Percentiles rank a stretch among this genome's conserved stretches.
Evolutionary conservation across 192 early-diverging fungal genomes (phyloP).

Genomic region (Radiomyces spectabilis): DNA sequence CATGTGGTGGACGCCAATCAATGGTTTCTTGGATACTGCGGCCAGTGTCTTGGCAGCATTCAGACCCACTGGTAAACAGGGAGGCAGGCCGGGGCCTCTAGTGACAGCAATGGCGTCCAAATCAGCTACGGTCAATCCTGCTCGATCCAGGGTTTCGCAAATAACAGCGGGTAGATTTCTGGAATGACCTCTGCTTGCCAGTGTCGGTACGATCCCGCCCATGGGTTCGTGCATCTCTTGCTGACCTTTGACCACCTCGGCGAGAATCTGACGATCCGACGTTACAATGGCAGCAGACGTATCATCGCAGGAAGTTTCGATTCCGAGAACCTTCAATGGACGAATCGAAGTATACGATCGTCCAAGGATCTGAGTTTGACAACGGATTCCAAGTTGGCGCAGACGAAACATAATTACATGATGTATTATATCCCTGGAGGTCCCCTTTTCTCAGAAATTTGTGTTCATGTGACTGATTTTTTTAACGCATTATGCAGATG

Average conservation of each 20-base stretch:
- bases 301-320: conserved; percentile 79
- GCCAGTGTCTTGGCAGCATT: conserved; percentile 69
- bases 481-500: too few species aligned
- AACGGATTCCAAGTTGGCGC: too few species aligned
- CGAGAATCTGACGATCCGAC: conserved; percentile 53
- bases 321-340: conserved; percentile 48
- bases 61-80: conserved; percentile 60
- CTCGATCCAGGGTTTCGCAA: conserved; percentile 47
- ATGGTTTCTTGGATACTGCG: conserved; percentile 52
- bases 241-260: conserved; percentile 56
- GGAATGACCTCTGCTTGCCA: conserved; percentile 61
- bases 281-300: conserved; percentile 68
- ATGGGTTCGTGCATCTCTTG: conserved; percentile 57
- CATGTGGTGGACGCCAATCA: conserved; percentile 81
- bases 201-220: conserved; percentile 69
- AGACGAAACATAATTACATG: too few species aligned
- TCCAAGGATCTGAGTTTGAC: not conserved
- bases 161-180: conserved; percentile 55
- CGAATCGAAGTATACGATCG: conserved; percentile 4
- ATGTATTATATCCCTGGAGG: too few species aligned
- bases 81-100: conserved; percentile 65
- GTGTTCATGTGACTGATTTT: too few species aligned
- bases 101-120: conserved; percentile 73
- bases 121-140: conserved; percentile 40
- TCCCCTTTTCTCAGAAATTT: too few species aligned